Base-by-base conservation (phyloP, 495 filamentous ascomycete genomes). In the Oleoguttula mirabilis region DNA sequence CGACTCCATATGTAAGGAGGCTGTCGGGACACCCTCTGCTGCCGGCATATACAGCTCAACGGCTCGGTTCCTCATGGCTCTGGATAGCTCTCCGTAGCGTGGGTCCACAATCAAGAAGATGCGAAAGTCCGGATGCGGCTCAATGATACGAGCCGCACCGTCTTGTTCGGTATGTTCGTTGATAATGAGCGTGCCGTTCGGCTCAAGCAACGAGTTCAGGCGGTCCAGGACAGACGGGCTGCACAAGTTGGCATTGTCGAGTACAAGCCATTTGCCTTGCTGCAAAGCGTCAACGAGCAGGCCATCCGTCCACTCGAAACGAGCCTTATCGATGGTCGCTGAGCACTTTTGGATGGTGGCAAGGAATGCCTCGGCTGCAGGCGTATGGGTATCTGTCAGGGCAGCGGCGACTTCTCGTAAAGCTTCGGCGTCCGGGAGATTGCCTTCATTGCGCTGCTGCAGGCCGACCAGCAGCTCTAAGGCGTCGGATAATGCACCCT, bases 191-290 rank as follows among this genome's bases (percentile, higher is more conserved):
- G 72, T 71, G 7, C 92, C 92, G 55, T 87, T 81, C 1, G 84
- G 84, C 59, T 99, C 92, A 1, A 94, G 79, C 25, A 99, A 63
- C 0, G 92, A 94, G 56, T 99, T 99, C 50, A 99, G 60, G 53
- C 92, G 72, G 57, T 99, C 92, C 2, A 99, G 75, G 10, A 96
- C 88, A 3, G 90, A 94, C 4, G 88, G 76, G 51, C 79, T 94
- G 59, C 92, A 99, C 12, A 96, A 68, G 54, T 99, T 99, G 37
- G 92, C 88, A 64, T 96, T 94, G 57, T 96, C 88, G 14, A 99
- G 76, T 20, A 96, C 76, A 35, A 99, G 67, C 92, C 92, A 99
- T 32, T 83, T 66, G 21, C 92, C 92, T 52, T 79, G 69, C 54
- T 88, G 75, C 7, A 96, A 66, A 36, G 92, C 88, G 47, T 84